These are phyloP conservation scores for Xylaria nigripes DNA, from an alignment of 495 filamentous ascomycete species.

Conservation along the genomic window DNA sequence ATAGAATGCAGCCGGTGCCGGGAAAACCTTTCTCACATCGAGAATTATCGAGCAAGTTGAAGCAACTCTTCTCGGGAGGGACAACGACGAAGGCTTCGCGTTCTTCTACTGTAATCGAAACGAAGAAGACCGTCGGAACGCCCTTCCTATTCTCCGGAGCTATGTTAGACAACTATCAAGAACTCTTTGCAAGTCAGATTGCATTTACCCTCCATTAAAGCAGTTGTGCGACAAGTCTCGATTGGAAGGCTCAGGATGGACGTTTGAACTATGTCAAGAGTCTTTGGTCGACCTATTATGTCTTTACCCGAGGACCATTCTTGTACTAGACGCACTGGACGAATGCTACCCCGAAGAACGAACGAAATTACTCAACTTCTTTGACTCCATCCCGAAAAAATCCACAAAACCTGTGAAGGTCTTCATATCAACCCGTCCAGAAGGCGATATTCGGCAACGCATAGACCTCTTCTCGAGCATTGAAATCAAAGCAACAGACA, in stretches of 20 bases:
- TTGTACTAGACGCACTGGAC: slow-evolving; percentile 24
- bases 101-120: slow-evolving; percentile 38
- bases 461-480: slow-evolving; percentile 23
- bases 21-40: slow-evolving; percentile 32
- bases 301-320: slow-evolving; percentile 17
- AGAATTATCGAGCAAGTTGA: slow-evolving; percentile 25
- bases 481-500: slow-evolving; percentile 27
- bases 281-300: slow-evolving; percentile 18
- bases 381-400: slow-evolving; percentile 19
- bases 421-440: slow-evolving; percentile 39
- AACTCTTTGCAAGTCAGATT: neutral
- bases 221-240: neutral
- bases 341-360: slow-evolving; percentile 19
- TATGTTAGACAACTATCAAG: slow-evolving; percentile 33
- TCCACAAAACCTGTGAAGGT: slow-evolving; percentile 29
- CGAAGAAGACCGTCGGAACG: slow-evolving; percentile 21
- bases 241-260: neutral
- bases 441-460: slow-evolving; percentile 22
- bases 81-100: slow-evolving; percentile 28
- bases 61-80: neutral
- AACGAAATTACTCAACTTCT: slow-evolving; percentile 7
- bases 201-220: slow-evolving; percentile 15
- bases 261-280: slow-evolving; percentile 15
- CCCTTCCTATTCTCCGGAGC: slow-evolving; percentile 26
- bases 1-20: slow-evolving; percentile 20